These are phyloP conservation scores for Glonium stellatum DNA, from an alignment of 495 filamentous ascomycete species.

Conservation along the genomic window DNA sequence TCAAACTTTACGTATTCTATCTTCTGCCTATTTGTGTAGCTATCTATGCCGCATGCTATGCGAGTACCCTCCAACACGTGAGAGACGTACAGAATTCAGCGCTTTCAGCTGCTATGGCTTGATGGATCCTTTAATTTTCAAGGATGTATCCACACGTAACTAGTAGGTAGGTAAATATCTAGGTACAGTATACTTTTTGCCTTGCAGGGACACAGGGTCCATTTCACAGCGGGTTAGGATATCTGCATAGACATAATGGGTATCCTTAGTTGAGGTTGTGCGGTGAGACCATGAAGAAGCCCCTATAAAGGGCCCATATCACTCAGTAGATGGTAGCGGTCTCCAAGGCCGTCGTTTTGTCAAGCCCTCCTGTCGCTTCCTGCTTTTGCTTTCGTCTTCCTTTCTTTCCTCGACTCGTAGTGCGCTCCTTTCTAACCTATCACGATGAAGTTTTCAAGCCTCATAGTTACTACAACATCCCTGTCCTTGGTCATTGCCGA, in stretches of 20 bases:
- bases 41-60: neutral
- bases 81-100: neutral
- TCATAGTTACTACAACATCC: neutral
- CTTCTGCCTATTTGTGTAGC: neutral
- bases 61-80: neutral
- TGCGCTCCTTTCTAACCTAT: neutral
- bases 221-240: slow-evolving; percentile 1
- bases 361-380: neutral
- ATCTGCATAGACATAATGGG: neutral
- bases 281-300: neutral
- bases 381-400: neutral
- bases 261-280: neutral
- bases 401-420: neutral
- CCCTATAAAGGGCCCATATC: neutral
- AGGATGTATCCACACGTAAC: neutral
- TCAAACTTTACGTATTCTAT: neutral
- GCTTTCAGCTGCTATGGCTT: neutral
- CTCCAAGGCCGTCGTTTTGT: neutral
- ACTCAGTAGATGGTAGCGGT: neutral
- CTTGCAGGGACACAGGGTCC: slow-evolving; percentile 3
- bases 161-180: neutral
- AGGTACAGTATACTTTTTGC: neutral
- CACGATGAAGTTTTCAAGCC: neutral
- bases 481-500: neutral
- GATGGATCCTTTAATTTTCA: neutral